Evolutionary conservation across 2,329 filamentous ascomycete species (phyloP).

Genomic region (Trichoderma citrinoviride): DNA sequence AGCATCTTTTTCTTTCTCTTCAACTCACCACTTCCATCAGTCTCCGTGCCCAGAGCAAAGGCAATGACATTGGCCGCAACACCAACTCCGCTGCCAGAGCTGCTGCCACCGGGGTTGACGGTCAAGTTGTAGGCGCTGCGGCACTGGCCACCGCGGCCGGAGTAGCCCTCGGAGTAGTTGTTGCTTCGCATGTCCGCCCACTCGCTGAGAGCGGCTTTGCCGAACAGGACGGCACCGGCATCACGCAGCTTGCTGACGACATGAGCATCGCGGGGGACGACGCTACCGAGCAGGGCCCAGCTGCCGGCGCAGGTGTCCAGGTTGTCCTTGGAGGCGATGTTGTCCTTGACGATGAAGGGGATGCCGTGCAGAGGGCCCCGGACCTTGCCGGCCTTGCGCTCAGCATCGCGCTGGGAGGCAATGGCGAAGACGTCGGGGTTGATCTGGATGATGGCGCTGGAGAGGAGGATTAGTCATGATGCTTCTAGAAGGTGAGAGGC

Average conservation of each 20-base stretch:
- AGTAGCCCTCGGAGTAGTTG: slow-evolving; percentile 67
- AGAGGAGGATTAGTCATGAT: background rate
- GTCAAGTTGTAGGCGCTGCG: slow-evolving; percentile 67
- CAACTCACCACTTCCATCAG: slow-evolving; percentile 59
- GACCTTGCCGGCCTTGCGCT: slow-evolving; percentile 54
- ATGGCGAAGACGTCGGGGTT: slow-evolving; percentile 67
- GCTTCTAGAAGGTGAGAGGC: background rate
- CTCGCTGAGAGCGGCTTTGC: slow-evolving; percentile 68
- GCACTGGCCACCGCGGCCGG: slow-evolving; percentile 60
- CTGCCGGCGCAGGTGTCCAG: slow-evolving; percentile 74
- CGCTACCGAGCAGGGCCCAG: slow-evolving; percentile 62
- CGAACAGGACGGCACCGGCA: slow-evolving; percentile 66
- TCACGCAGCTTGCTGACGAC: slow-evolving; percentile 61
- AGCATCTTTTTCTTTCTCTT: background rate
- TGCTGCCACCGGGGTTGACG: slow-evolving; percentile 65
- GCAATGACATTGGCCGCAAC: slow-evolving; percentile 62
- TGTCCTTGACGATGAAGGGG: slow-evolving; percentile 73
- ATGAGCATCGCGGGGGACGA: slow-evolving; percentile 65
- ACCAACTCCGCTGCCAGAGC: slow-evolving; percentile 62
- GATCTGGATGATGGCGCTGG: slow-evolving; percentile 58
- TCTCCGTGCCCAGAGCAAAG: slow-evolving; percentile 71
- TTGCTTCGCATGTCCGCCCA: slow-evolving; percentile 72
- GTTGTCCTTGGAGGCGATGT: slow-evolving; percentile 64
- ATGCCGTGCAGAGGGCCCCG: slow-evolving; percentile 72
- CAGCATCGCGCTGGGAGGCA: slow-evolving; percentile 57